Evolutionary conservation across 306 rosid species (phyloP).

Genomic region (Erythrophleum fordii): DNA sequence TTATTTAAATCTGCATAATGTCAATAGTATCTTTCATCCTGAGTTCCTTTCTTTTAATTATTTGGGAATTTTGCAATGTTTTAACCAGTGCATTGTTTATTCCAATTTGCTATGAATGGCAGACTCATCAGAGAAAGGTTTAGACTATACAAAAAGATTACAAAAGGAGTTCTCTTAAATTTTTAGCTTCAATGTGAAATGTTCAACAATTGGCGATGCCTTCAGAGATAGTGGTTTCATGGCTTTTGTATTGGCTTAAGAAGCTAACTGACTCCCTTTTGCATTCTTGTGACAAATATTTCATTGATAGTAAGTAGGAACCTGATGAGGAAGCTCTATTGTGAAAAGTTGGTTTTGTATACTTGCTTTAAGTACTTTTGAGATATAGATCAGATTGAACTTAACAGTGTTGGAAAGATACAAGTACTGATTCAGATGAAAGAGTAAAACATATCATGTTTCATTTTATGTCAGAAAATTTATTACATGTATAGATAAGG

Average conservation of each 20-base stretch:
- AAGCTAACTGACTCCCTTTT: background rate
- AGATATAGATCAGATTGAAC: background rate
- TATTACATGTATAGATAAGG: slow-evolving; percentile 24
- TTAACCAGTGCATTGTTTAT: slow-evolving; percentile 1
- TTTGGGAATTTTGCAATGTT: slow-evolving; percentile 17
- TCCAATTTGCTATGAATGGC: slow-evolving; percentile 17
- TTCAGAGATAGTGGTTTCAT: background rate
- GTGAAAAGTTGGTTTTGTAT: slow-evolving; percentile 3
- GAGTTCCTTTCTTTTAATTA: background rate
- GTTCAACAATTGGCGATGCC: slow-evolving; percentile 22
- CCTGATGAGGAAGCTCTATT: slow-evolving; percentile 23
- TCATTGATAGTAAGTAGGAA: slow-evolving; percentile 9
- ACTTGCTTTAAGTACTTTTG: background rate
- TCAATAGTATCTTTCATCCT: slow-evolving; percentile 34
- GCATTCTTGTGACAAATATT: slow-evolving; percentile 15
- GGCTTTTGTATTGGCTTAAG: slow-evolving; percentile 19
- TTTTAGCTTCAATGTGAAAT: background rate
- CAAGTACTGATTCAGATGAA: slow-evolving; percentile 17
- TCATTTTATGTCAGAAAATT: slow-evolving; percentile 11
- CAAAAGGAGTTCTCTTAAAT: background rate
- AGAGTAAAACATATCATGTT: background rate
- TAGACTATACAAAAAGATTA: slow-evolving; percentile 4
- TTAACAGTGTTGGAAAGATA: background rate
- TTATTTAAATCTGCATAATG: slow-evolving; percentile 14
- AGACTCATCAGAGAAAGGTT: slow-evolving; percentile 1